These are phyloP conservation scores for Eimeria zaria DNA, from an alignment of 169 alveolate genomes.

Conservation along the genomic window DNA sequence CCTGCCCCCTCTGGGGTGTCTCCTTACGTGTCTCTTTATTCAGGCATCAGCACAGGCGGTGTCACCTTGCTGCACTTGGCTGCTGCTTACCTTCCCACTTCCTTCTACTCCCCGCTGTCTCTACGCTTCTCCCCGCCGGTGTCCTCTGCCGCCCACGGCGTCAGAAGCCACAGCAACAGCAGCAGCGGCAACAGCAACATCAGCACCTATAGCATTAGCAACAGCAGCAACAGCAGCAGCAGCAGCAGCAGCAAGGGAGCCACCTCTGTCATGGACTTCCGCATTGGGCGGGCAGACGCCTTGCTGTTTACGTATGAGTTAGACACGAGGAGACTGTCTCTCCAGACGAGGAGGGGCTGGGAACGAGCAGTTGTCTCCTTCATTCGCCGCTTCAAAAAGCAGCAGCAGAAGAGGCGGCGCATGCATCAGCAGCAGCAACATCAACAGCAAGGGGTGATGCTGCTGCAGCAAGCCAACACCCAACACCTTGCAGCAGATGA, in stretches of 20 bases:
- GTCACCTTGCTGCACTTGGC: slow-evolving; percentile 56
- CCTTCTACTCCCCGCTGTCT: slow-evolving; percentile 56
- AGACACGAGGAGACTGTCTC: neutral
- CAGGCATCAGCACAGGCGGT: slow-evolving; percentile 35
- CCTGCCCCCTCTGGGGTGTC: too few species aligned
- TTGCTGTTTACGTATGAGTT: slow-evolving; percentile 54
- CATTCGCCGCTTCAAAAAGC: slow-evolving; percentile 6
- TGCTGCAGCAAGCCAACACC: neutral
- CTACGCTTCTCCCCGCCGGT: slow-evolving; percentile 11
- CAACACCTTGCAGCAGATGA: neutral
- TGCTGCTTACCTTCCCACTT: slow-evolving; percentile 67
- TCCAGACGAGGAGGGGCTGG: slow-evolving; percentile 30
- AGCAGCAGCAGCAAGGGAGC: slow-evolving; percentile 16
- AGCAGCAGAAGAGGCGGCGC: slow-evolving; percentile 34
- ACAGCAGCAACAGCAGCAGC: neutral
- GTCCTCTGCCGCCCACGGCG: neutral
- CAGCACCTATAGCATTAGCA: slow-evolving; percentile 5
- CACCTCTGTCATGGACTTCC: slow-evolving; percentile 59
- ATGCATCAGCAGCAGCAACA: slow-evolving; percentile 45
- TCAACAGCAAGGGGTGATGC: slow-evolving; percentile 49
- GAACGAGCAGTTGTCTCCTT: slow-evolving; percentile 7
- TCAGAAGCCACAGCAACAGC: neutral
- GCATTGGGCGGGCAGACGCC: slow-evolving; percentile 59
- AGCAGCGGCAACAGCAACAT: neutral
- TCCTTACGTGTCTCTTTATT: neutral